A percentile compares a stretch with the other conserved stretches of the same genome.
These are phyloP conservation scores for Lentinula guzmanii DNA, from an alignment of 768 basidiomycete species.

Conservation along the genomic window DNA sequence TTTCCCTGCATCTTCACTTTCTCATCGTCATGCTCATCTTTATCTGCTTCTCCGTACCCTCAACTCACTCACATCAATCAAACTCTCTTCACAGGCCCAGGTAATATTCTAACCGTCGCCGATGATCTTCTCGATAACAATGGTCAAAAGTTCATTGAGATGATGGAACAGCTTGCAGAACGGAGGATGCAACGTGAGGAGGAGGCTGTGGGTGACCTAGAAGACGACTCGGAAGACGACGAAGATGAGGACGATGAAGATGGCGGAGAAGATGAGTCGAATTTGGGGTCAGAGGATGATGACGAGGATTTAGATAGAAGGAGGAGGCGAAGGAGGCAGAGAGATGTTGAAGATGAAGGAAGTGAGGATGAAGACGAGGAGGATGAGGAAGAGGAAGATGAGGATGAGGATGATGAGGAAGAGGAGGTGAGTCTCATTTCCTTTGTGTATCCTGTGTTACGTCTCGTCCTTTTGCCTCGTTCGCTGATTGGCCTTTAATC, in stretches of 20 bases:
- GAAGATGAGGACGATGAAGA: conserved; percentile 59
- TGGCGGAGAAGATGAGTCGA: conserved; percentile 62
- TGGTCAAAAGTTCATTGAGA: conserved; percentile 97
- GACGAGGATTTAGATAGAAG: conserved; percentile 26
- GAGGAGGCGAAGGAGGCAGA: conserved; percentile 51
- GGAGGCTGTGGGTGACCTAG: conserved; percentile 17
- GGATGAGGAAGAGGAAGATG: conserved; percentile 46
- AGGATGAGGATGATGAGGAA: conserved; percentile 45
- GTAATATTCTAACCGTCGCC: conserved; percentile 96
- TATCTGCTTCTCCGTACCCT: background rate
- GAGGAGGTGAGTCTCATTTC: conserved; percentile 29
- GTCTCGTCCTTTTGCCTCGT: background rate
- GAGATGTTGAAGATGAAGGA: conserved; percentile 27
- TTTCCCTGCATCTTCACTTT: conserved; percentile 2
- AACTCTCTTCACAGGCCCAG: conserved; percentile 50
- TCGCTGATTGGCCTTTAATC: conserved; percentile 7
- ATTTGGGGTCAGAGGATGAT: conserved; percentile 26
- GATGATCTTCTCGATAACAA: conserved; percentile 99
- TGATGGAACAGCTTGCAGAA: conserved; percentile 99
- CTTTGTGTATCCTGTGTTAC: background rate
- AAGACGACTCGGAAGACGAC: conserved; percentile 39
- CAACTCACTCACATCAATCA: background rate
- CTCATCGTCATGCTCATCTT: background rate
- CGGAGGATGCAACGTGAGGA: conserved; percentile 76
- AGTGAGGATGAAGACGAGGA: conserved; percentile 47